Conservation (phyloP, 2,329 filamentous ascomycete genomes). For the Tolypocladium album region DNA sequence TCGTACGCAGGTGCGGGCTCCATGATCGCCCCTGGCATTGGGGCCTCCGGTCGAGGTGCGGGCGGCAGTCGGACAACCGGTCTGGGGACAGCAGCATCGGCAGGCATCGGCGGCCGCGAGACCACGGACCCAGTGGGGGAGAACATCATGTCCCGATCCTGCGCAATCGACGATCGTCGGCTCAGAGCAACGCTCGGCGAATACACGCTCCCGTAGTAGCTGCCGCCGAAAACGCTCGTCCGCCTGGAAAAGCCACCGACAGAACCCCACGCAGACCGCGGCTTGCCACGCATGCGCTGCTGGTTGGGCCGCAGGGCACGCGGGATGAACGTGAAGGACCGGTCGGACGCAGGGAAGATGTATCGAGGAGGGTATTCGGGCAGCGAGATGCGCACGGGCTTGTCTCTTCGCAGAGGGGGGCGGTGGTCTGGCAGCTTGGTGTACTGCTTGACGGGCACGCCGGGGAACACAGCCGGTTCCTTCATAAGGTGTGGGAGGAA, state of each 20-base stretch:
- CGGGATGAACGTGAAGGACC: constrained; percentile 97
- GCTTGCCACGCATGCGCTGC: constrained; percentile 61
- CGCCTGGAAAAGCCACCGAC: constrained; percentile 61
- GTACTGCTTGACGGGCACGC: constrained; percentile 77
- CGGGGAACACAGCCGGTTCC: constrained; percentile 58
- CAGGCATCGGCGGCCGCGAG: constrained; percentile 52
- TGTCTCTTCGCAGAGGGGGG: constrained; percentile 87
- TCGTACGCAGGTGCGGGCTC: constrained; percentile 10
- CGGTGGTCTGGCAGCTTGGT: constrained; percentile 91
- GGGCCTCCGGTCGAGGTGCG: constrained; percentile 25
- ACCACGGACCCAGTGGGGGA: constrained; percentile 74
- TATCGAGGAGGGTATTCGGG: constrained; percentile 72
- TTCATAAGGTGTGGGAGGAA: constrained; percentile 62
- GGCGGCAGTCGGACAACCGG: constrained; percentile 81
- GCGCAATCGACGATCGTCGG: constrained; percentile 68
- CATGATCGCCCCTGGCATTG: constrained; percentile 7
- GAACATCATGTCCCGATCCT: constrained; percentile 59
- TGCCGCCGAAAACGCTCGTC: constrained; percentile 70
- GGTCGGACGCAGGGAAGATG: constrained; percentile 79
- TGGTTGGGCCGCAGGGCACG: constrained; percentile 88
- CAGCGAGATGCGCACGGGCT: constrained; percentile 87
- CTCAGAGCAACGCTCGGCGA: constrained; percentile 83
- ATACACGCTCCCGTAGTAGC: constrained; percentile 66
- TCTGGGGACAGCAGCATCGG: constrained; percentile 45
- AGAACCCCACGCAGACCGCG: constrained; percentile 59